phyloP scores from a whole-genome alignment of 768 basidiomycete species.

The Leucocoprinus sp. region DNA sequence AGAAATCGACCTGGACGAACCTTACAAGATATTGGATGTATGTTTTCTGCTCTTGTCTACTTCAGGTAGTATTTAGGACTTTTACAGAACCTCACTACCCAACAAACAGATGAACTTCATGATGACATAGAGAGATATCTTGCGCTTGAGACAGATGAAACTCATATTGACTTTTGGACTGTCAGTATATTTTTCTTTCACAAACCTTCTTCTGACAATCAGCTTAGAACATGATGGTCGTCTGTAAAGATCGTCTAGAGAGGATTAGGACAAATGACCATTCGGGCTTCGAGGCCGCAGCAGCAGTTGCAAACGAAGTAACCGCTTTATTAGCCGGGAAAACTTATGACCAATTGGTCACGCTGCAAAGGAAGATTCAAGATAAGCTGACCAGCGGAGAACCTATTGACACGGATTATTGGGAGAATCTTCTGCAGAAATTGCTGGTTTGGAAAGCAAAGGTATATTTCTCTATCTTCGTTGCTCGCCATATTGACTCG shows the following conservation, averaged over 20 bases:
- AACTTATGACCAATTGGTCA: constrained; percentile 74
- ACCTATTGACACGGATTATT: constrained; percentile 95
- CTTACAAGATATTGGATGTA: constrained; percentile 95
- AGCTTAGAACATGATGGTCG: constrained; percentile 88
- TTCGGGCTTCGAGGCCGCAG: constrained; percentile 63
- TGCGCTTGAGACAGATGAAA: constrained; percentile 71
- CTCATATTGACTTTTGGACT: constrained; percentile 97
- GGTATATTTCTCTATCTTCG: constrained; percentile 31
- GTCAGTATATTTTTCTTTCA: constrained; percentile 33
- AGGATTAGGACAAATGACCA: constrained; percentile 53
- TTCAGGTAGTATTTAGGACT: constrained; percentile 11
- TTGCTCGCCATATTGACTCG: constrained; percentile 10
- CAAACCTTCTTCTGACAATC: no score
- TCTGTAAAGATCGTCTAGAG: constrained; percentile 87
- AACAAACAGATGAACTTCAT: constrained; percentile 89
- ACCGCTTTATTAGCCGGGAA: constrained; percentile 75
- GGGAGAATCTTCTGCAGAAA: constrained; percentile 89
- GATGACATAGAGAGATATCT: constrained; percentile 93
- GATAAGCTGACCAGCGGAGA: constrained; percentile 86
- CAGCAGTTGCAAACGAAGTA: constrained; percentile 82
- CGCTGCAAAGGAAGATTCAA: constrained; percentile 81
- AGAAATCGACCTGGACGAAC: constrained; percentile 97
- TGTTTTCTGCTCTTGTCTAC: constrained; percentile 20
- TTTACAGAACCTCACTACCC: constrained; percentile 67
- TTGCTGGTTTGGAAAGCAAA: constrained; percentile 96